Percentiles rank a stretch among this genome's conserved stretches.
Evolutionary conservation across 176 grass and related monocot genomes (phyloP).

Genomic region (bread wheat (Triticum aestivum)): DNA sequence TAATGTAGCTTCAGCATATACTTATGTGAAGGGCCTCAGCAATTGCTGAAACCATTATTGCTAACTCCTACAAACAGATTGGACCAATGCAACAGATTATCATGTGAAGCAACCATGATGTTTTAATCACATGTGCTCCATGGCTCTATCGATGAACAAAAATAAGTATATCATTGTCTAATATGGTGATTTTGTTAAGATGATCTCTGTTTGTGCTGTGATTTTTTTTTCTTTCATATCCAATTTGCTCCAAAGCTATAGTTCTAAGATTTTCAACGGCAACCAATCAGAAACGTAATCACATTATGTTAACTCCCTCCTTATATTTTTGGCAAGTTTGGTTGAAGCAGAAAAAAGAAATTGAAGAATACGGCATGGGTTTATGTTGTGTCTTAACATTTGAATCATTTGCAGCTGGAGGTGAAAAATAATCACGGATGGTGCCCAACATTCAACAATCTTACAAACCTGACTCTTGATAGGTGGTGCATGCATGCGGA

Average conservation of each 20-base stretch:
- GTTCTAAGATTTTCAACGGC: background rate
- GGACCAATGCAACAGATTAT: background rate
- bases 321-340: background rate
- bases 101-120: background rate
- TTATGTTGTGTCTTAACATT: background rate
- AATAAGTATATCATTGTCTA: background rate
- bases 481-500: background rate
- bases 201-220: background rate
- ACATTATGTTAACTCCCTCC: background rate
- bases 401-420: conserved; percentile 1
- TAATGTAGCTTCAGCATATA: background rate
- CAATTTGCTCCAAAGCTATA: background rate
- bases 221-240: background rate
- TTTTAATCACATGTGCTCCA: background rate
- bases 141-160: background rate
- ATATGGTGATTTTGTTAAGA: background rate
- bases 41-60: background rate
- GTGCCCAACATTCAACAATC: conserved; percentile 35
- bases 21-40: background rate
- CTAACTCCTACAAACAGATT: background rate
- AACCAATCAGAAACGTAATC: background rate
- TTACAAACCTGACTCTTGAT: conserved; percentile 12
- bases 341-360: background rate
- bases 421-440: background rate
- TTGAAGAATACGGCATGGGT: background rate